Evolutionary conservation across 1,284 basidiomycete species (phyloP), one percentile per base, ranked within the genome.

Genomic region (Ustilago lituana): DNA sequence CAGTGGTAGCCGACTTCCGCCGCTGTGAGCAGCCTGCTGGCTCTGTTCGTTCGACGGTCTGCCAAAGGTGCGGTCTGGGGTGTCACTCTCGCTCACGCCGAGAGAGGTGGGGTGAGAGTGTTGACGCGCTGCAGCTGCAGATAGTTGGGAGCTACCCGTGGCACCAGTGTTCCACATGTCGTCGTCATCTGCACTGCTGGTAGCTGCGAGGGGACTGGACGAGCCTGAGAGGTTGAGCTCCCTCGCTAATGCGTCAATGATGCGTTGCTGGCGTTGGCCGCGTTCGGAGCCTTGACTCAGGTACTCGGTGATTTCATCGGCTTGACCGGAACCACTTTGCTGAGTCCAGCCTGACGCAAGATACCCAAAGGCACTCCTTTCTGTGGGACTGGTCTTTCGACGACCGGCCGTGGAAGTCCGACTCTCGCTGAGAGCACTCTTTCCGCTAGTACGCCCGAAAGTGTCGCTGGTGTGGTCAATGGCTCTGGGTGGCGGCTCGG

Each of bases 371-470:
- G 61, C 54, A 26, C 47, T 41, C 22, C 44, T 36, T 26, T 57
- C 61, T n/a, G 61, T 57, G 0, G 61, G 61, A 37, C 54, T 63
- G 2, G 54, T 43, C 37, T 44, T 63, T 7, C 61, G 48, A n/a
- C 58, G 50, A 29, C 39, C 15, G 3, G 50, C 5, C 14, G 36
- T 32, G 11, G 49, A 33, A 26, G 31, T 31, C 12, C 33, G 57
- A 11, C 23, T 12, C 5, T 54, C 51, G 40, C 51, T 54, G 29
- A 49, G 20, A 23, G 50, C 57, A 26, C 49, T 63, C 15, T 35
- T 40, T 17, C 54, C 54, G 22, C 53, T 52, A 3, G 61, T 51
- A 2, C 54, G 47, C 22, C 54, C 53, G 31, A 63, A 63, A 10
- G 61, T 63, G 26, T 63, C 54, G 31, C 47, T 44, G 33, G 54